phyloP scores from a whole-genome alignment of 805 yeast genomes.

The Metschnikowia vanudenii region DNA sequence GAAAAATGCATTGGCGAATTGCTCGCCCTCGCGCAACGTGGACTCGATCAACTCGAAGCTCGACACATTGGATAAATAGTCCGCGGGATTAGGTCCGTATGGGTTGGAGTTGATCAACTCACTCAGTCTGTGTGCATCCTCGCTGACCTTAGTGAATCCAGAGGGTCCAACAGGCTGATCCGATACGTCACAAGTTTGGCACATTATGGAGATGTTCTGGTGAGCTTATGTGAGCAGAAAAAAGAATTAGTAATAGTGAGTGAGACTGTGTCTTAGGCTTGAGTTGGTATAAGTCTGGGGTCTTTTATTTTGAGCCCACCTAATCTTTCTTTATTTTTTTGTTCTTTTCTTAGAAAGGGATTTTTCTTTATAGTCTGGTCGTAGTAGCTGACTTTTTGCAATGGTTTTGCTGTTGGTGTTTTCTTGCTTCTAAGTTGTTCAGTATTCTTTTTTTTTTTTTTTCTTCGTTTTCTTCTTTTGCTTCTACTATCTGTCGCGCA shows the following conservation, averaged over 20 bases:
- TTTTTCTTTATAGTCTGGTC: no score
- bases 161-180: conserved; percentile 20
- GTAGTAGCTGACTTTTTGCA: no score
- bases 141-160: conserved; percentile 38
- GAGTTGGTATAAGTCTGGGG: background rate
- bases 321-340: no score
- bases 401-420: no score
- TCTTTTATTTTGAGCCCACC: no score
- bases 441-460: no score
- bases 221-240: background rate
- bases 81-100: conserved; percentile 94
- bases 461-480: no score
- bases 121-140: conserved; percentile 30
- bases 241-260: background rate
- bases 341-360: no score
- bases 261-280: background rate
- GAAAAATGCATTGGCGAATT: conserved; percentile 96
- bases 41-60: conserved; percentile 91
- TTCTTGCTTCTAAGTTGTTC: no score
- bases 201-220: conserved; percentile 1
- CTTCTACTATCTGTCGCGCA: no score
- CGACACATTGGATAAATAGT: conserved; percentile 83
- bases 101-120: conserved; percentile 53
- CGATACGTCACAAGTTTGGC: conserved; percentile 4
- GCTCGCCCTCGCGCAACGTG: conserved; percentile 97